phyloP scores from a whole-genome alignment of 345 rosid genomes.

The Brassica juncea region DNA sequence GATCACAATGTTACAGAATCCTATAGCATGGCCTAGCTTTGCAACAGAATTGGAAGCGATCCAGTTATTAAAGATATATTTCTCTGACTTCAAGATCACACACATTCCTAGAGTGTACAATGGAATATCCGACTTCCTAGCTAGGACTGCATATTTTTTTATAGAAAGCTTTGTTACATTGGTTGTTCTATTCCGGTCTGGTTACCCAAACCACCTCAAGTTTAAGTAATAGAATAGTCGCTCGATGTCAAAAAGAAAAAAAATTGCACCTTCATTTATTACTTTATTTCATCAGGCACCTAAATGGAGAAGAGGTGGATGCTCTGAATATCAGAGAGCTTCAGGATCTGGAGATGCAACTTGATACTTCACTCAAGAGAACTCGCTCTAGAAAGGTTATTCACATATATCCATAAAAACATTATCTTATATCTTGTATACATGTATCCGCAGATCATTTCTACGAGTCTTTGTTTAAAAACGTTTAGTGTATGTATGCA shows the following conservation, averaged over 20 bases:
- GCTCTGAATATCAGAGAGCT: conserved; percentile 64
- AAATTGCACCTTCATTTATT: not conserved
- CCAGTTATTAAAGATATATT: too few species aligned
- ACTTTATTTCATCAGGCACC: conserved; percentile 47
- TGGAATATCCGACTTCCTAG: too few species aligned
- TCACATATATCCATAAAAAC: not conserved
- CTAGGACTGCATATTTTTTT: too few species aligned
- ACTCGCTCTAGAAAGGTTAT: conserved; percentile 68
- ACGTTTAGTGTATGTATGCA: not conserved
- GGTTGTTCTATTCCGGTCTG: too few species aligned
- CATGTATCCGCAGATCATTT: conserved; percentile 3
- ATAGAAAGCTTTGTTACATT: too few species aligned
- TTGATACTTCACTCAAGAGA: conserved; percentile 71
- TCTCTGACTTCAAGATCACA: too few species aligned
- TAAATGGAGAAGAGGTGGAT: conserved; percentile 68
- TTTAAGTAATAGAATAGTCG: not conserved
- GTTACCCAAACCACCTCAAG: too few species aligned
- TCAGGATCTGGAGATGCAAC: conserved; percentile 78
- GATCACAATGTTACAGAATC: too few species aligned
- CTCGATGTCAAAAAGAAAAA: not conserved
- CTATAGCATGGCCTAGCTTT: too few species aligned
- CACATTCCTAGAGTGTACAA: too few species aligned
- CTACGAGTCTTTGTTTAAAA: not conserved
- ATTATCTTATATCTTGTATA: not conserved
- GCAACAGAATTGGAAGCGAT: too few species aligned